These are phyloP conservation scores for Trichocladium antarcticum DNA, from an alignment of 495 filamentous ascomycete species.

Conservation along the genomic window DNA sequence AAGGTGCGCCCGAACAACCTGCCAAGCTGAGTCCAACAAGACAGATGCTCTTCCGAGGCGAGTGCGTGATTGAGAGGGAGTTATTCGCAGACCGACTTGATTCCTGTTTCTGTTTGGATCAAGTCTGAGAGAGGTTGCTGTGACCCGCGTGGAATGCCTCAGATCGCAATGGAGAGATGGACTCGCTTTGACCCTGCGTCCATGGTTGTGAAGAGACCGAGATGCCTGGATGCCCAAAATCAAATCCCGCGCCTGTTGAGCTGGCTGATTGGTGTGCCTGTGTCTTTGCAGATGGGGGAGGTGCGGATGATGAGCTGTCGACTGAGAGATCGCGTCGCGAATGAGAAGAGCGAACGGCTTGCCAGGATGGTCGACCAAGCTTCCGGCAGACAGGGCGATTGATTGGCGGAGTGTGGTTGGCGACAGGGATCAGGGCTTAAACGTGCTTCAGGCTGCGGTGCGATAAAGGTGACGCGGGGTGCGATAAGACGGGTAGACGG, in stretches of 20 bases:
- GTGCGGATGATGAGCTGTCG: slow-evolving; percentile 19
- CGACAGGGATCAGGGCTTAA: background rate
- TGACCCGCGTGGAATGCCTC: background rate
- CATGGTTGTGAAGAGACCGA: slow-evolving; percentile 4
- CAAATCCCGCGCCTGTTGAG: slow-evolving; percentile 7
- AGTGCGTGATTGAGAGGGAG: background rate
- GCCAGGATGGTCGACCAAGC: background rate
- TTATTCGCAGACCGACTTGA: background rate
- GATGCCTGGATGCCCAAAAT: slow-evolving; percentile 16
- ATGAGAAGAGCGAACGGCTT: slow-evolving; percentile 5
- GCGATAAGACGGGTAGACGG: slow-evolving; percentile 1
- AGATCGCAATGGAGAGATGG: background rate
- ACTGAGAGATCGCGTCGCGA: slow-evolving; percentile 8
- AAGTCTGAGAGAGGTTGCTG: background rate
- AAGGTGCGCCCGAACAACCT: background rate
- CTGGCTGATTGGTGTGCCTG: slow-evolving; percentile 22
- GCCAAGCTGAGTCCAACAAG: background rate
- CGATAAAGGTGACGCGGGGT: slow-evolving; percentile 11
- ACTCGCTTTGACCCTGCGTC: slow-evolving; percentile 10
- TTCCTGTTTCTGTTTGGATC: background rate
- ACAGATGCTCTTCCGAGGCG: background rate
- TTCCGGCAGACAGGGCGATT: slow-evolving; percentile 6
- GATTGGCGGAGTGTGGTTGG: slow-evolving; percentile 1
- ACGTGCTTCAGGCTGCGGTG: background rate
- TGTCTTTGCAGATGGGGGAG: slow-evolving; percentile 12